Evolutionary conservation across 805 yeast species (phyloP), one percentile per base, ranked within the genome.

Genomic region (Priceomyces fermenticarens): DNA sequence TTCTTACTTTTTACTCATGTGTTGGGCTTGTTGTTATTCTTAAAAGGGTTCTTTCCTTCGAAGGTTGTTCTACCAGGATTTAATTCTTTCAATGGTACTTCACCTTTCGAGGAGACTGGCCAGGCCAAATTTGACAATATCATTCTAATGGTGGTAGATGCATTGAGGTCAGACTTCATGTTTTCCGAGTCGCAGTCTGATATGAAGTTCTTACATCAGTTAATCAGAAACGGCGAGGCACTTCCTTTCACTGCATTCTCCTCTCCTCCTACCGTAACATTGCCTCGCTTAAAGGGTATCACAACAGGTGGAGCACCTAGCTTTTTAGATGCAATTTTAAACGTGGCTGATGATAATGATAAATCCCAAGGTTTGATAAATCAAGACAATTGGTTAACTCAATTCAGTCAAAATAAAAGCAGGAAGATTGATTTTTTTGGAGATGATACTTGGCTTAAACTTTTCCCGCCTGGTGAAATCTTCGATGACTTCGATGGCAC

Each of bases 401-500:
- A 93, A 55, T 71, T 89, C 62, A 45, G 49, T 17, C 38, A 47
- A 16, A 61, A 61, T 25, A 60, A 58, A 23, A 49, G 46, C 20
- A 72, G 72, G 56, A 69, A 55, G 14, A 67, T 93, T 23, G 85
- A 89, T 55, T 87, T 93, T 77, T 91, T 77, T 66, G 99, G 99
- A 26, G 99, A 93, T 62, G 99, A 93, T 57, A 93, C 99, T 1
- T 93, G 99, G 99, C 62, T 90, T 46, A 90, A 88, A 55, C 70
- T 93, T 36, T 93, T 90, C 50, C 96, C 97, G 0, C 57, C 56
- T 5, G 49, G 41, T 4, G 61, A 61, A 7, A 72, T 72, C 48
- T 90, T 91, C 54, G 69, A 71, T 14, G 69, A 74, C 35, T 65
- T 58, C 23, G 98, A 93, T 30, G 98, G 98, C 1, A 91, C 98